Percentiles rank a stretch among this genome's conserved stretches.
Conservation (phyloP, 2,329 filamentous ascomycete genomes). For the Ceratocystis lukuohia region DNA sequence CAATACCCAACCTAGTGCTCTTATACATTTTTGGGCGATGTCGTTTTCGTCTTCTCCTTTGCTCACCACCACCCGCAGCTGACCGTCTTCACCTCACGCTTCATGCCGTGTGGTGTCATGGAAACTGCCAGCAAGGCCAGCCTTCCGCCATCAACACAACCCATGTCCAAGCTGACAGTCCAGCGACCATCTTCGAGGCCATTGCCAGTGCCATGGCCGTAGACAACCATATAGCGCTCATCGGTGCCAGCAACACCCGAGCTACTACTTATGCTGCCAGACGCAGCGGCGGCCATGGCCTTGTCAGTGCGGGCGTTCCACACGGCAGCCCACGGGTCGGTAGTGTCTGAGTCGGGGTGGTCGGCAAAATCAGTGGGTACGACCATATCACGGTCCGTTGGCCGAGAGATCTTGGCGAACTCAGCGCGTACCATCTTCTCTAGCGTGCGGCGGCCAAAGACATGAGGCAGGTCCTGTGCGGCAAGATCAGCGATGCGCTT, state of each 20-base stretch:
- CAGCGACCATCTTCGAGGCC: slow-evolving; percentile 52
- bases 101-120: slow-evolving; percentile 28
- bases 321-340: slow-evolving; percentile 52
- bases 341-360: slow-evolving; percentile 38
- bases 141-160: slow-evolving; percentile 61
- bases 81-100: slow-evolving; percentile 26
- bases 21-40: not conserved
- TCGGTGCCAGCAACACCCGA: slow-evolving; percentile 12
- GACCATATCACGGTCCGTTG: slow-evolving; percentile 26
- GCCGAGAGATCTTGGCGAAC: slow-evolving; percentile 13
- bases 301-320: slow-evolving; percentile 42
- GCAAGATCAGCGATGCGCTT: slow-evolving; percentile 19
- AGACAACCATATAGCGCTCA: slow-evolving; percentile 55
- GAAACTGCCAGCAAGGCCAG: slow-evolving; percentile 68
- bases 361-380: slow-evolving; percentile 32
- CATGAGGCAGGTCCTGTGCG: not conserved
- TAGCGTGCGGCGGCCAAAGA: slow-evolving; percentile 13
- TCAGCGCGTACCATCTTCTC: slow-evolving; percentile 18
- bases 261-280: slow-evolving; percentile 6
- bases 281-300: slow-evolving; percentile 15
- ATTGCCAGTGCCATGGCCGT: slow-evolving; percentile 69
- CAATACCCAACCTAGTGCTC: not conserved
- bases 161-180: slow-evolving; percentile 74
- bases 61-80: slow-evolving; percentile 24
- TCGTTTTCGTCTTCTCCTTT: not conserved